Evolutionary conservation across 2,329 filamentous ascomycete species (phyloP), one percentile per base, ranked within the genome.

Genomic region (Pseudogymnoascus sp.): DNA sequence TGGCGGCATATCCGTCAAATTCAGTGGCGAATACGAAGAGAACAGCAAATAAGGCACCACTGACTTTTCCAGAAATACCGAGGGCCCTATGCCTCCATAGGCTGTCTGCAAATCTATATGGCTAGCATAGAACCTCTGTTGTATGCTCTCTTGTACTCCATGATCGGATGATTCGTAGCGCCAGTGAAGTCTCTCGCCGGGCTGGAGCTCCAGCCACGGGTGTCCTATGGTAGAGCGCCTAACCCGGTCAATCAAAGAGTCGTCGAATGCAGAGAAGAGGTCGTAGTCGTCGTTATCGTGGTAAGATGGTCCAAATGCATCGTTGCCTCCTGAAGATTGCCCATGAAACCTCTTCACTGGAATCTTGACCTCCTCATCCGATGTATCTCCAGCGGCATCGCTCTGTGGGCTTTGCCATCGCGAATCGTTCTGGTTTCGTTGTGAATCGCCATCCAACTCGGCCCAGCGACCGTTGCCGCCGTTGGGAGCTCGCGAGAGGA

Each of bases 41-140:
- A 71, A 70, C 4, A 73, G n/a, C 4, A 74, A 60, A 60, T 73
- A 74, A 17, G 72, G 72, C 3, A 74, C 60, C 15, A 74, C 62
- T 6, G 72, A 73, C 40, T 69, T 67, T 2, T 70, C 64, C 3
- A 67, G 69, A 5, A 63, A 15, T 13, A 1, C 28, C 15, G 28
- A 5, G 21, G 17, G 28, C 21, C 35, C 28, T 57, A 5, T 6
- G 10, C n/a, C 28, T 17, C 28, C 28, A 21, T 11, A 6, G 13
- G 9, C 2, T 33, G 26, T 33, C 50, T 10, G 17, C 50, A 33
- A 11, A 8, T 57, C 17, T n/a, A 57, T 35, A 21, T 33, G 50
- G 28, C 50, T 35, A 33, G 50, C 50, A 57, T 57, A n/a, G 6
- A 57, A 57, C 17, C 50, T 57, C 28, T 35, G 50, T 21, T 57